phyloP scores from a whole-genome alignment of 176 grass and related monocot species.

The Lolium rigidum region DNA sequence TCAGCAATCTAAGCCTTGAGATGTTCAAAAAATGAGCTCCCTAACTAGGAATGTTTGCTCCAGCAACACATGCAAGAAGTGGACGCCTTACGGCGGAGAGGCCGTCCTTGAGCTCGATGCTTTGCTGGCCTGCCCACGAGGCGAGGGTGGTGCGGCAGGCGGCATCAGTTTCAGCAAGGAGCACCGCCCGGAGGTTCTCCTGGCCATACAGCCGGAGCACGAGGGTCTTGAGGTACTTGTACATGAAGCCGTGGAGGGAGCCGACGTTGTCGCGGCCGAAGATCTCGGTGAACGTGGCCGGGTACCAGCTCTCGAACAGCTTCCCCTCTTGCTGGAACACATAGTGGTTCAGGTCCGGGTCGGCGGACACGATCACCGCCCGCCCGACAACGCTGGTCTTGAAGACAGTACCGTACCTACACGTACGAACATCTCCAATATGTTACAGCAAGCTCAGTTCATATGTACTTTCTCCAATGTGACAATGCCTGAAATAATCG shows the following conservation, averaged over 20 bases:
- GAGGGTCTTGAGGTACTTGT: slow-evolving; percentile 85
- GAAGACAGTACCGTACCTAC: slow-evolving; percentile 57
- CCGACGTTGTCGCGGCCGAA: slow-evolving; percentile 76
- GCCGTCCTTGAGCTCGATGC: slow-evolving; percentile 67
- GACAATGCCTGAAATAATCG: not conserved
- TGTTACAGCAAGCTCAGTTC: not conserved
- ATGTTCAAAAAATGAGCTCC: not conserved
- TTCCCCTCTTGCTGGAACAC: slow-evolving; percentile 87
- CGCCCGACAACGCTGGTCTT: slow-evolving; percentile 78
- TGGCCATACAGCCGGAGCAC: slow-evolving; percentile 70
- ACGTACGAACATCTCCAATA: not conserved
- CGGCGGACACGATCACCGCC: slow-evolving; percentile 61
- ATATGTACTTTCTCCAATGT: not conserved
- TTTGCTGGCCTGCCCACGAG: slow-evolving; percentile 36
- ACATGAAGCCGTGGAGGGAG: slow-evolving; percentile 79
- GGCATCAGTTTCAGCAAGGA: slow-evolving; percentile 58
- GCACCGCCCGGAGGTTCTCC: slow-evolving; percentile 63
- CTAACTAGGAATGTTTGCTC: not conserved
- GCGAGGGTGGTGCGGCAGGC: slow-evolving; percentile 41
- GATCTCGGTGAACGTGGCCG: slow-evolving; percentile 85
- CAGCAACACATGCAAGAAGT: not conserved
- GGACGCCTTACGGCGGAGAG: slow-evolving; percentile 48
- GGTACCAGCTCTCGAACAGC: slow-evolving; percentile 93
- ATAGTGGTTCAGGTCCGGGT: slow-evolving; percentile 68
- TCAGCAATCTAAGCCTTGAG: not conserved